Percentiles rank a stretch among this genome's conserved stretches.
Conservation (phyloP, 73 alveolate species). For the Durusdinium trenchii region DNA sequence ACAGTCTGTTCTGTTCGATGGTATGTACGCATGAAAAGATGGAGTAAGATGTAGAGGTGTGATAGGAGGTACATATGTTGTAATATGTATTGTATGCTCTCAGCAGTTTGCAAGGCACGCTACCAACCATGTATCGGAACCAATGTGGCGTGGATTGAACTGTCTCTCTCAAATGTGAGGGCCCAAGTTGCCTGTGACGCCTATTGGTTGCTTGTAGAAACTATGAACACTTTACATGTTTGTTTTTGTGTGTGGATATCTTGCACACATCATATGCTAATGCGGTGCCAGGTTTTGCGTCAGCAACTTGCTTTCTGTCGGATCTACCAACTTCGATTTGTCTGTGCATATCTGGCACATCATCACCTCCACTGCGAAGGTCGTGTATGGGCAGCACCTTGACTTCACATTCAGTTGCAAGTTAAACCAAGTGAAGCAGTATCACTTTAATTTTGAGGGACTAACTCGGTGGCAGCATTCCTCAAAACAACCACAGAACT, state of each 20-base stretch:
- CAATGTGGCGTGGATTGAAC: neutral
- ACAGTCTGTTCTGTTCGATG: too few relatives aligned
- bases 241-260: neutral
- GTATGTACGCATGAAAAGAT: too few relatives aligned
- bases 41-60: neutral
- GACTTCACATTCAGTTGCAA: too few relatives aligned
- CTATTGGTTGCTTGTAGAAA: neutral
- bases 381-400: neutral
- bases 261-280: neutral
- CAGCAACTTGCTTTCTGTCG: neutral
- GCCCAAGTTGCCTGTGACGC: neutral
- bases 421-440: too few relatives aligned
- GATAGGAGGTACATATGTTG: neutral
- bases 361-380: neutral
- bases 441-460: neutral
- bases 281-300: neutral
- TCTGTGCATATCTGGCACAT: constrained; percentile 14
- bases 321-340: neutral
- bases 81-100: too few relatives aligned
- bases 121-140: neutral
- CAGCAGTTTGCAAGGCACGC: neutral
- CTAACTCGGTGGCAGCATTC: neutral
- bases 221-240: neutral
- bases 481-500: neutral
- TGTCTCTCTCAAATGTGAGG: neutral